Evolutionary conservation across 176 grass and related monocot species (phyloP), one percentile per base, ranked within the genome.

Genomic region (Metroxylon sagu): DNA sequence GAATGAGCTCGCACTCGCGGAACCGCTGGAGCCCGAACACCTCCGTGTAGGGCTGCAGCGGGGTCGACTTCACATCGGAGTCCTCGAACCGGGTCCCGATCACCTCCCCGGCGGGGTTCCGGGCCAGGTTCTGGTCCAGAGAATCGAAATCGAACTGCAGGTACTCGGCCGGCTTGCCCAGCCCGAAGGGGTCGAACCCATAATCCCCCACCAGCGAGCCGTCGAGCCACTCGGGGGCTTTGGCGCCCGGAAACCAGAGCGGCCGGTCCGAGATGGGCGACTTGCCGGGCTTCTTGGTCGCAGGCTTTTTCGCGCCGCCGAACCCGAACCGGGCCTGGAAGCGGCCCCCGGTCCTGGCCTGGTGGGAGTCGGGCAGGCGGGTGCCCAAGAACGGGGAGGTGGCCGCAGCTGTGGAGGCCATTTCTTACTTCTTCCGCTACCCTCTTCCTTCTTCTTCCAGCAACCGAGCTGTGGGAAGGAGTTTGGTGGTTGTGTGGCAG

Each of bases 1-100:
- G 93, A 68, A 97, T 97, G 51, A 97, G 87, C 81, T 97, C 87
- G 73, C 93, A 97, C 81, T 97, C 93, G 60, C 93, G 81, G 81
- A 97, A 97, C 16, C 93, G 62, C 81, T 97, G 93, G 50, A 97
- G 81, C 56, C 93, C 93, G 56, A 97, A 97, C 25, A 97, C 93
- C 81, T 97, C 93, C 16, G 70, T 53, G 87, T 97, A 97, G 48
- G 93, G 93, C 78, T 97, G 87, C 69, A 97, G 67, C 1, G 93
- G 70, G 50, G 93, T 97, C 16, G 93, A 76, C 64, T 88, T 82
- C 12, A 97, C 81, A 14, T 97, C 93, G 50, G 75, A 18, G 48
- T 8, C 17, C 70, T 97, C 93, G 25, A 85, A 83, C n/a, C 93
- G 72, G 65, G 93, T 97, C 28, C 93, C 93, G 66, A 97, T 88